A percentile compares a stretch with the other conserved stretches of the same genome.
These are phyloP conservation scores for Pichia pseudocactophila DNA, from an alignment of 805 yeast species.

Conservation along the genomic window DNA sequence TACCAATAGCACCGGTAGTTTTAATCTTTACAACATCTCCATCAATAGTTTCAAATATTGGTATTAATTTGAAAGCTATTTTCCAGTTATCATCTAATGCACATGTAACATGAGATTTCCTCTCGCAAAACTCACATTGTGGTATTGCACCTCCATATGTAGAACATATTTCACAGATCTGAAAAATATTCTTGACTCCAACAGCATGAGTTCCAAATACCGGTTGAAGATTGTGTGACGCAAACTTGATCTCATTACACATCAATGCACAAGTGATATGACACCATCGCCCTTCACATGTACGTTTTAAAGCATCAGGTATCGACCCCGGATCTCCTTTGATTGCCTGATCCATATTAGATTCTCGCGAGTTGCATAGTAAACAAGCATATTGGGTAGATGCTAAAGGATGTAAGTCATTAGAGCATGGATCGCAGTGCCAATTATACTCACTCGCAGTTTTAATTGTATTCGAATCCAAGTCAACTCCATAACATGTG, in stretches of 20 bases:
- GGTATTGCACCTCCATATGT: slow-evolving; percentile 41
- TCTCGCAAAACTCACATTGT: slow-evolving; percentile 38
- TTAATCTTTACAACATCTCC: slow-evolving; percentile 14
- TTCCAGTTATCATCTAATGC: slow-evolving; percentile 40
- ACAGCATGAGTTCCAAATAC: slow-evolving; percentile 30
- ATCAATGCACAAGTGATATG: slow-evolving; percentile 68
- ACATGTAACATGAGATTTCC: slow-evolving; percentile 45
- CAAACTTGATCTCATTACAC: slow-evolving; percentile 36
- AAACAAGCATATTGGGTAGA: slow-evolving; percentile 53
- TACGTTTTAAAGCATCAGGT: slow-evolving; percentile 65
- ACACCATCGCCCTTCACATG: slow-evolving; percentile 63
- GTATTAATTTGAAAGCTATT: slow-evolving; percentile 45
- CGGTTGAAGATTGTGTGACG: slow-evolving; percentile 38
- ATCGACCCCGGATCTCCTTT: slow-evolving; percentile 32
- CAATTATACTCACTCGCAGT: slow-evolving; percentile 37
- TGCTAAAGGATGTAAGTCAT: slow-evolving; percentile 52
- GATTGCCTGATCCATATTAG: slow-evolving; percentile 37
- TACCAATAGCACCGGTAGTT: slow-evolving; percentile 28
- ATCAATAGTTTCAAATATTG: slow-evolving; percentile 11
- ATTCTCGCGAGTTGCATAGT: slow-evolving; percentile 52
- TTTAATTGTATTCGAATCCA: slow-evolving; percentile 8
- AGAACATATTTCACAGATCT: slow-evolving; percentile 38
- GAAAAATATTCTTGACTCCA: slow-evolving; percentile 25
- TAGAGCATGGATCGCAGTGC: slow-evolving; percentile 76
- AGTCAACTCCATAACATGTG: slow-evolving; percentile 52